Conservation (phyloP, 257 asterid species). For the Anisodus tanguticus region DNA sequence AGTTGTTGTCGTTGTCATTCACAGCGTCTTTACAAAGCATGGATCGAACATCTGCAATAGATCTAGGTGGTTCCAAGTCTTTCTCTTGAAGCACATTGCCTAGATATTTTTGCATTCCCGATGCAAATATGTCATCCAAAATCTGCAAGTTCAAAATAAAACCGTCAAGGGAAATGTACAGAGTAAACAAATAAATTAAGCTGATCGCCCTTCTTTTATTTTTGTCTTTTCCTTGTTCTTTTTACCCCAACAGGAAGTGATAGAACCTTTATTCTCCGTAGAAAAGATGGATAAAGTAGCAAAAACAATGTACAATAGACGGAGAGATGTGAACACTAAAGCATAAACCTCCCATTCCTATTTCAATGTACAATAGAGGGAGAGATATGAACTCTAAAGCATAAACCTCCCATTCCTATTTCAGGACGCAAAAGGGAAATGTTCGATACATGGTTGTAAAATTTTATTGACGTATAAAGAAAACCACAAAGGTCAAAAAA, state of each 20-base stretch:
- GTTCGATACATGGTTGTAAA: not conserved
- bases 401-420: not conserved
- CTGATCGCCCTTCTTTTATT: not conserved
- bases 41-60: constrained; percentile 77
- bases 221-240: too few species aligned
- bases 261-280: not conserved
- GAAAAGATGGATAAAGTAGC: not conserved
- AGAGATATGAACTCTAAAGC: not conserved
- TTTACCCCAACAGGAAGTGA: not conserved
- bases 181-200: not conserved
- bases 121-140: constrained; percentile 78
- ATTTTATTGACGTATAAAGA: not conserved
- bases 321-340: not conserved
- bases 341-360: too few species aligned
- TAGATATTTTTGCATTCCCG: constrained; percentile 79
- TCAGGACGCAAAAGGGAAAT: not conserved
- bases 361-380: not conserved
- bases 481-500: not conserved
- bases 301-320: not conserved
- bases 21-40: constrained; percentile 80
- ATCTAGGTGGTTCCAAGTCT: constrained; percentile 80
- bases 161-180: not conserved
- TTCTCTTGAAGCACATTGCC: constrained; percentile 80
- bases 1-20: constrained; percentile 60
- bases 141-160: constrained; percentile 51